These are phyloP conservation scores for Quercus alba DNA, from an alignment of 306 rosid genomes.

Conservation along the genomic window DNA sequence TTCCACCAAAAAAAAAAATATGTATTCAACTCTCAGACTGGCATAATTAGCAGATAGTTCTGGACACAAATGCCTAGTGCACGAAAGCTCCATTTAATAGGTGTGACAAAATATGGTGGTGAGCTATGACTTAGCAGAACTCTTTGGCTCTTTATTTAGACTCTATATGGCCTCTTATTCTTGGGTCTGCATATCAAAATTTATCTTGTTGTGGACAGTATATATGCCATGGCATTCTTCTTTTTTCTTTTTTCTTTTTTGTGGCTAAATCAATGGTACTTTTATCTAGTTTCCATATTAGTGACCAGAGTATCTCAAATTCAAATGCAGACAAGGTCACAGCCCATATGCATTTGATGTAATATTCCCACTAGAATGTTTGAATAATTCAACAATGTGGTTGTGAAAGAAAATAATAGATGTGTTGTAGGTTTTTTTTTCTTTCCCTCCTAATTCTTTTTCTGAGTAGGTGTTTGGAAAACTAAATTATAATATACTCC, in stretches of 20 bases:
- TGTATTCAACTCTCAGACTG: background rate
- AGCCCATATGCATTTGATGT: background rate
- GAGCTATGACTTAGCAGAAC: conserved; percentile 45
- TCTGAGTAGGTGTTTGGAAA: too few species aligned
- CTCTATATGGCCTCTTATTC: conserved; percentile 27
- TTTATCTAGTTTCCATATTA: conserved; percentile 16
- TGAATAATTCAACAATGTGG: background rate
- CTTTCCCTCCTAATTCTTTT: background rate
- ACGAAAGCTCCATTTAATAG: conserved; percentile 53
- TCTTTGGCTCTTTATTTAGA: conserved; percentile 43
- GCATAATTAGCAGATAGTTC: background rate
- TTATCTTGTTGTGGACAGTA: conserved; percentile 35
- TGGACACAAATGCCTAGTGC: conserved; percentile 8
- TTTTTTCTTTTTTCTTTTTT: too few species aligned
- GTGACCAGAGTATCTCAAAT: background rate
- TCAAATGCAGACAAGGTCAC: background rate
- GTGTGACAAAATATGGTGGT: conserved; percentile 46
- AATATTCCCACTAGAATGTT: background rate
- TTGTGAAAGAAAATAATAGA: background rate
- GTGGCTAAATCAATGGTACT: background rate
- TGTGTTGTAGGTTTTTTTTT: background rate
- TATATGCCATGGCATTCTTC: conserved; percentile 37
- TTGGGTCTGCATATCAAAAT: conserved; percentile 35
- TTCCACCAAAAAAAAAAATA: too few species aligned
- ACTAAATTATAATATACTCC: too few species aligned